Evolutionary conservation across 2,329 filamentous ascomycete genomes (phyloP), one percentile per base, ranked within the genome.

Genomic region (Diplodia corticola): DNA sequence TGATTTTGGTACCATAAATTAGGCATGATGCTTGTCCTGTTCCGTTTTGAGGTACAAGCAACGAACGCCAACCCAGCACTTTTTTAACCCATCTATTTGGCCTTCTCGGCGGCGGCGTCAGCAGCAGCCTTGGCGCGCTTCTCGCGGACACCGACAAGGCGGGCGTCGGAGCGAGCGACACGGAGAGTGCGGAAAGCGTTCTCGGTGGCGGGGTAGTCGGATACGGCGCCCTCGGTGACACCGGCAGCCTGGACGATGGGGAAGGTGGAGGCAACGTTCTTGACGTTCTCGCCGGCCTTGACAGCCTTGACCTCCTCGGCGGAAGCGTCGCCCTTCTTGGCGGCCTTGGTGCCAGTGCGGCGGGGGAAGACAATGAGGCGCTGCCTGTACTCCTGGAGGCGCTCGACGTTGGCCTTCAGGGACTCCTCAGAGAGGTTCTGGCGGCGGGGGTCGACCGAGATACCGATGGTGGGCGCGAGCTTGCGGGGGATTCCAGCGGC

Each of bases 321-420:
- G 82, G 90, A 86, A 71, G 89, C 90, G 84, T 97, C 92, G 82
- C 91, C 91, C 81, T 91, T 90, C 92, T 97, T 97, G 85, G 90
- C 88, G 85, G 95, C 75, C 61, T 65, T 65, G 46, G 54, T 89
- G 84, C 93, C 93, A 81, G 88, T 88, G 84, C 92, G 93, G 87
- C 93, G 92, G 80, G 95, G 95, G 88, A 99, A 97, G 81, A 99
- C 88, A 82, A 99, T 97, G 79, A 99, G 86, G 80, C 93, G 92
- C 80, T 90, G 88, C 86, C 91, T 91, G 93, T 97, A 99, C 81
- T 92, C 92, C 89, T 97, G 93, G 80, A 99, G 92, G 80, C 95
- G 95, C 82, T 91, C 91, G 77, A 99, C 94, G 85, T 99, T 99
- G 87, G 87, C 87, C 82, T 92, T 87, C 77, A 98, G 90, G 73